These are phyloP conservation scores for Wickerhamomyces sp. DNA, from an alignment of 1,139 yeast genomes.

Conservation along the genomic window DNA sequence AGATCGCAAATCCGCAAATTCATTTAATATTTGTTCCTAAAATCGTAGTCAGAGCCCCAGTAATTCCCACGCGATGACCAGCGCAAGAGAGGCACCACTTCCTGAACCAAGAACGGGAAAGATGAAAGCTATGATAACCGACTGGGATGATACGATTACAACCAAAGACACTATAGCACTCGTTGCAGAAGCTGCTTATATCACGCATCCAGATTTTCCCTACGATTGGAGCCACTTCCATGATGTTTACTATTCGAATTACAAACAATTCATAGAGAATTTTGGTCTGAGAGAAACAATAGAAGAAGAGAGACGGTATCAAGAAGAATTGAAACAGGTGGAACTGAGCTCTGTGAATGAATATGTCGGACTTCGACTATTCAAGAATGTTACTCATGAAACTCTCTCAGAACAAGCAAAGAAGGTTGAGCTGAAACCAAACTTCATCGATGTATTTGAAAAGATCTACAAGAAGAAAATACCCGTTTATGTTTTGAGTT, in stretches of 20 bases:
- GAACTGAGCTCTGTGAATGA: constrained; percentile 50
- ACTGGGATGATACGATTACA: constrained; percentile 75
- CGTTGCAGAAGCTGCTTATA: constrained; percentile 48
- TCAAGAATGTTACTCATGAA: constrained; percentile 36
- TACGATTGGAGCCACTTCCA: constrained; percentile 44
- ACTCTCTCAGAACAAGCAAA: constrained; percentile 34
- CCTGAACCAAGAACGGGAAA: neutral
- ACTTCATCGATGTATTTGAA: constrained; percentile 37
- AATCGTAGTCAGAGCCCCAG: no score
- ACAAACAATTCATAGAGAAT: constrained; percentile 22
- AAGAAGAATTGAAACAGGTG: constrained; percentile 38
- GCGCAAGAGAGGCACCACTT: no score
- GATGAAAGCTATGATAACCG: constrained; percentile 36
- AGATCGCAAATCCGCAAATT: no score
- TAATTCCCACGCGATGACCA: no score
- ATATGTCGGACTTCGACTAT: constrained; percentile 36
- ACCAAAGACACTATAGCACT: constrained; percentile 48
- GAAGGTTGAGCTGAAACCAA: constrained; percentile 37
- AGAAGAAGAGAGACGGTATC: constrained; percentile 39
- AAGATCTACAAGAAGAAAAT: constrained; percentile 24
- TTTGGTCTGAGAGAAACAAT: constrained; percentile 26
- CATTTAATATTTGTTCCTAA: no score
- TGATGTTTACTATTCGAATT: constrained; percentile 39
- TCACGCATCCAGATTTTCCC: constrained; percentile 30
- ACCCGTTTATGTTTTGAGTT: constrained; percentile 49